Percentiles rank a stretch among this genome's conserved stretches.
Evolutionary conservation across 306 rosid genomes (phyloP).

Genomic region (Cucumis melo): DNA sequence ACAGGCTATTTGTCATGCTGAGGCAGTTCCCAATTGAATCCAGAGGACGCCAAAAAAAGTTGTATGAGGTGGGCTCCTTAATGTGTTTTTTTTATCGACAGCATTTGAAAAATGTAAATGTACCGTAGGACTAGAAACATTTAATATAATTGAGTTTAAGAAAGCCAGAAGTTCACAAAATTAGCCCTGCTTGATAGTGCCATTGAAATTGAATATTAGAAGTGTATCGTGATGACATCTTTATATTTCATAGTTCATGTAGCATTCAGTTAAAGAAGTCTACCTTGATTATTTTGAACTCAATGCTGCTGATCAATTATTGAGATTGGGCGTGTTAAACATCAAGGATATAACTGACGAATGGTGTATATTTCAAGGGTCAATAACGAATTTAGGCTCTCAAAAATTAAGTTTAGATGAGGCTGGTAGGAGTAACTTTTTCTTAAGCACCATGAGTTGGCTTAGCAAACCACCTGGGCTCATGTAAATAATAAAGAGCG

Average conservation of each 20-base stretch:
- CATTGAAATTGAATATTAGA: neutral
- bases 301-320: neutral
- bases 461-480: no score
- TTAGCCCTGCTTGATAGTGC: neutral
- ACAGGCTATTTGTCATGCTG: conserved; percentile 56
- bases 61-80: conserved; percentile 44
- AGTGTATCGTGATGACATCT: neutral
- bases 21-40: conserved; percentile 74
- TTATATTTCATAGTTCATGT: neutral
- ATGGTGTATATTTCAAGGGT: neutral
- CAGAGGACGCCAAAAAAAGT: conserved; percentile 64
- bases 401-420: neutral
- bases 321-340: neutral
- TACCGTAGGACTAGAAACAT: neutral
- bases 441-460: neutral
- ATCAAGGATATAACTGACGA: neutral
- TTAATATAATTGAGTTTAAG: neutral
- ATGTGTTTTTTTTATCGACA: neutral
- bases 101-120: neutral
- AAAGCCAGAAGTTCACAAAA: neutral
- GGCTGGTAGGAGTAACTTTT: neutral
- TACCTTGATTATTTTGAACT: neutral
- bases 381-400: neutral
- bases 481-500: no score
- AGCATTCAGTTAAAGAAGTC: neutral